Base-by-base conservation (phyloP, 2,329 filamentous ascomycete species). In the Pseudogymnoascus verrucosus region DNA sequence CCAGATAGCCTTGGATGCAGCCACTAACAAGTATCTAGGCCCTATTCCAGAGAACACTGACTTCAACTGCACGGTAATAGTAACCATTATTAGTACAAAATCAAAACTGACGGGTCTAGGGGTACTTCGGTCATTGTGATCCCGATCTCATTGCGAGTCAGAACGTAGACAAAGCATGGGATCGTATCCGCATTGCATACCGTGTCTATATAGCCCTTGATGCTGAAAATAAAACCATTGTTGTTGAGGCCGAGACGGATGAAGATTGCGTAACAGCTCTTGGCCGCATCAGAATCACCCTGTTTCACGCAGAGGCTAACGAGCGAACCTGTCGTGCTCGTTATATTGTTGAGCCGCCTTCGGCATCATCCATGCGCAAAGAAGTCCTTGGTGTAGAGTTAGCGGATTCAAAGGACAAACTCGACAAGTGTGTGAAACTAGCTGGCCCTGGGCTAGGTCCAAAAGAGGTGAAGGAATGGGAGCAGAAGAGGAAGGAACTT, bases 321-420 rank as follows among this genome's bases (percentile, higher is more conserved):
- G 51, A 57, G 51, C 51, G 51, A 8, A 57, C 51, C 34, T 57
- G 51, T 11, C 51, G 51, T 11, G 51, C 51, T 14, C 51, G 51
- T 21, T 69, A 68, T 26, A 65, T 73, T 21, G 64, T 71, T 11
- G 63, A 68, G 12, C 71, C 71, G 2, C 71, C 71, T 8, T 66
- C 39, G 34, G 59, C 60, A 34, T 63, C 28, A 3, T 63, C 63
- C 14, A 70, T 69, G 34, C 51, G 51, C 11, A 60, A 64, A 34
- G 63, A 47, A 16, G 37, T 68, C 40, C 19, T 68, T 8, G 37
- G 62, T 19, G 64, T 68, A 40, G 51, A 34, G 16, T 6, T 19
- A 7, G 31, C 7, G 23, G 61, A 31, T 37, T 10, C 51, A 19
- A 57, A 57, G 16, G 31, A 26, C 16, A 59, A 36, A 57, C 36